Base-by-base conservation (phyloP, 1,284 basidiomycete genomes). In the Hortiboletus rubellus region DNA sequence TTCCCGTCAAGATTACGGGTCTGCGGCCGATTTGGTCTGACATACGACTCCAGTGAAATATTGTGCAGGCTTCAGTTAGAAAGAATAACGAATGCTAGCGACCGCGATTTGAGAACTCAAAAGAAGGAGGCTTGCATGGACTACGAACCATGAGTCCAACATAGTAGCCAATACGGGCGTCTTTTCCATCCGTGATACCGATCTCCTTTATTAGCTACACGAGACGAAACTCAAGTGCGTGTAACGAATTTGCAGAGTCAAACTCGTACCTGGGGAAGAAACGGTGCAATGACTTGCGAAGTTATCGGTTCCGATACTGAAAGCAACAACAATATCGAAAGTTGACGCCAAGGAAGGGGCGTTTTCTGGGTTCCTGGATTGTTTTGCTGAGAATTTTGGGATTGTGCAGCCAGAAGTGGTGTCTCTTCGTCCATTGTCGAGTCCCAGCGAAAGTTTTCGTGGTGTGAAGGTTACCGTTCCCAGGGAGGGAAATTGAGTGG, bases 251-350 rank as follows among this genome's bases (percentile, higher is more conserved):
- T 31, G 33, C 6, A 34, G 4, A 6, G 15, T 55, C 14, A 9
- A 60, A 22, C 31, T 47, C 74, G n/a, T 54, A 84, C 84, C 76
- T 85, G 80, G 9, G 82, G 83, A 43, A 83, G 77, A 63, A 89
- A 89, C 0, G 90, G 91, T 50, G 85, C 85, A 60, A 92, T 91
- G 63, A 91, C 85, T 60, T 87, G 83, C 27, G 82, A 84, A 3
- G 83, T 82, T 58, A 87, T 67, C 12, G 86, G 84, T 63, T 87
- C 86, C 44, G 83, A 74, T 43, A 87, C 71, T 69, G 91, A 88
- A 46, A 89, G 76, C 61, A 88, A 74, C 52, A 90, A 67, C 15
- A 89, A 74, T 60, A 90, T 82, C 33, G 78, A 79, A 61, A 90
- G 81, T 72, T 90, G 88, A 52, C 77, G 76, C 83, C 82, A 86